Evolutionary conservation across 1,284 basidiomycete genomes (phyloP).

Genomic region (Austropuccinia psidii): DNA sequence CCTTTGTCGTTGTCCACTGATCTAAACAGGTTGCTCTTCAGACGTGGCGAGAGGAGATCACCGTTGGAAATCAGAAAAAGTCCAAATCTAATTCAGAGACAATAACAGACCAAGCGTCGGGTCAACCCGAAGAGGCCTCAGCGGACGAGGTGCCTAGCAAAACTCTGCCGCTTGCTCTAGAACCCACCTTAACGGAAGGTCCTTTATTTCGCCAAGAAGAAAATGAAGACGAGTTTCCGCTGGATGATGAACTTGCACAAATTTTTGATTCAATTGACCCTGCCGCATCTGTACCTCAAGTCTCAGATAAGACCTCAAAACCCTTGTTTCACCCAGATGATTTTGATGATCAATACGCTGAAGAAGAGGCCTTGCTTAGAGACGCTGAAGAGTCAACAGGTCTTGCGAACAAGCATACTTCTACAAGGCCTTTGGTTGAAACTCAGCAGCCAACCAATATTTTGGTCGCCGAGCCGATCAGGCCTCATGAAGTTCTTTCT

Average conservation of each 20-base stretch:
- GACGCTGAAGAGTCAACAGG: neutral
- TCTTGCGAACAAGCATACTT: neutral
- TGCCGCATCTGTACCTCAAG: neutral
- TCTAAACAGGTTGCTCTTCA: neutral
- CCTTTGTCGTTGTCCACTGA: too few species aligned
- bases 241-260: neutral
- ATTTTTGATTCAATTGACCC: neutral
- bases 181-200: neutral
- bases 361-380: conserved; percentile 6
- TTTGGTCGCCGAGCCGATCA: neutral
- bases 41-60: neutral
- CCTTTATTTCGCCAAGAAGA: conserved; percentile 7
- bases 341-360: conserved; percentile 5
- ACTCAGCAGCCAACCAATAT: neutral
- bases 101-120: neutral
- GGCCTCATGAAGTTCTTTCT: too few species aligned
- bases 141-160: neutral
- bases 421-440: neutral
- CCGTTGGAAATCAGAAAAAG: neutral
- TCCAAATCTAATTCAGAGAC: neutral
- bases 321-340: neutral
- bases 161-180: neutral
- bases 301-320: neutral
- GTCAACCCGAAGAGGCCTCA: neutral
- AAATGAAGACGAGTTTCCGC: neutral